Percentiles rank a stretch among this genome's conserved stretches.
Evolutionary conservation across 179 eudicot species (phyloP).

Genomic region (Silene noctiflora): DNA sequence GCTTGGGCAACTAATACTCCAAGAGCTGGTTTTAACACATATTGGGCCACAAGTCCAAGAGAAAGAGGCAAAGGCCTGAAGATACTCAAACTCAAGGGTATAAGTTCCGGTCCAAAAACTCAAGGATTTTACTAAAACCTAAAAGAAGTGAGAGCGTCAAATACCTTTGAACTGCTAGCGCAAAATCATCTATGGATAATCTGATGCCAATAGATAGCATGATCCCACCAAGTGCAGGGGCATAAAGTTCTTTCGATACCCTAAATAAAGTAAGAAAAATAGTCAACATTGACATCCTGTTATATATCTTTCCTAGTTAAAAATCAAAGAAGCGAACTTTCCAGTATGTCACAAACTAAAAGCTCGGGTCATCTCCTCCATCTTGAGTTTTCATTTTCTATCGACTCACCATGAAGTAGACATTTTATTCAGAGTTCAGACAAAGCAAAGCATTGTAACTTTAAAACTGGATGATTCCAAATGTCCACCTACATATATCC

Average conservation of each 20-base stretch:
- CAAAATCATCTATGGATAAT: conserved; percentile 74
- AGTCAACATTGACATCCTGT: background rate
- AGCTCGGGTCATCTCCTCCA: too few relatives aligned
- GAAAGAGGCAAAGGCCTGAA: conserved; percentile 85
- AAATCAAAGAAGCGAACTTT: background rate
- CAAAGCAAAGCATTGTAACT: too few relatives aligned
- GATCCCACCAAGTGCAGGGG: conserved; percentile 98
- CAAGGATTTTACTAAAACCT: background rate
- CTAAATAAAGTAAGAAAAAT: conserved; percentile 34
- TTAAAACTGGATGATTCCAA: background rate
- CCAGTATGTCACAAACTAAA: background rate
- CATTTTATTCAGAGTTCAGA: too few relatives aligned
- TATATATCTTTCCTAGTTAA: background rate
- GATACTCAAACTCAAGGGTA: conserved; percentile 15
- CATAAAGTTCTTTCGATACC: conserved; percentile 90
- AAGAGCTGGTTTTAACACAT: conserved; percentile 63
- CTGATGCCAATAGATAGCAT: conserved; percentile 93
- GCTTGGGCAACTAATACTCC: conserved; percentile 80
- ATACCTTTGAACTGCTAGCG: conserved; percentile 83
- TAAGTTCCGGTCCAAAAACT: conserved; percentile 11
- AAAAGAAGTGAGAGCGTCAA: background rate
- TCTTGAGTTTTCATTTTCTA: too few relatives aligned
- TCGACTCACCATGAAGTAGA: too few relatives aligned
- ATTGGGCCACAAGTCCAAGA: conserved; percentile 74
- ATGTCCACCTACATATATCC: background rate